phyloP scores from a whole-genome alignment of 352 stramenopile genomes.

The Globisporangium alternatum region DNA sequence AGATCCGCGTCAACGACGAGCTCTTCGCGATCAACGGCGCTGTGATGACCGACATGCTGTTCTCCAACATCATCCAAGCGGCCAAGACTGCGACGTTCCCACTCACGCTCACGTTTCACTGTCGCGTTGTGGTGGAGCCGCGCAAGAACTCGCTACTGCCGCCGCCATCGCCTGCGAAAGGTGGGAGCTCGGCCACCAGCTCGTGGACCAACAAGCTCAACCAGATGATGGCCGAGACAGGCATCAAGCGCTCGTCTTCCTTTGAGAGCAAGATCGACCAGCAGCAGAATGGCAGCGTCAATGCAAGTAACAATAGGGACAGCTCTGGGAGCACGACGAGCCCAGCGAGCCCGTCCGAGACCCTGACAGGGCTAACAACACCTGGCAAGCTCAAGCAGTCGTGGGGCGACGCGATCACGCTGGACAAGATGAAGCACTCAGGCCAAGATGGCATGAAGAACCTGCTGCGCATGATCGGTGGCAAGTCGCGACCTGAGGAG shows the following conservation, averaged over 20 bases:
- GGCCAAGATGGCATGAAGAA: conserved; percentile 71
- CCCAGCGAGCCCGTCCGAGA: conserved; percentile 14
- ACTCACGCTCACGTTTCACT: conserved; percentile 66
- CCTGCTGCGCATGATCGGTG: conserved; percentile 70
- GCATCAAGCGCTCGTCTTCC: conserved; percentile 46
- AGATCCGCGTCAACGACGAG: conserved; percentile 60
- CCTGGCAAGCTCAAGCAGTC: conserved; percentile 30
- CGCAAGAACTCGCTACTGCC: conserved; percentile 20
- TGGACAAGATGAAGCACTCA: conserved; percentile 61
- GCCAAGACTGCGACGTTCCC: conserved; percentile 65
- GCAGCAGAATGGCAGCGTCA: conserved; percentile 10
- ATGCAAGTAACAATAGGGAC: too few relatives aligned
- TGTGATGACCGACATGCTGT: conserved; percentile 54
- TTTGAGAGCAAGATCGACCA: conserved; percentile 44
- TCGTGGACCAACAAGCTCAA: conserved; percentile 51
- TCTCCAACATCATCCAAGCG: conserved; percentile 63
- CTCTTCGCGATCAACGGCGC: conserved; percentile 66
- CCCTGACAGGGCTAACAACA: conserved; percentile 21
- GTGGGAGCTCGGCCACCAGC: conserved; percentile 5
- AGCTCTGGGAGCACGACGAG: conserved; percentile 16
- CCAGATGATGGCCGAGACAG: conserved; percentile 31
- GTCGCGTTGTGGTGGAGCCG: conserved; percentile 15
- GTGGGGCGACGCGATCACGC: conserved; percentile 40
- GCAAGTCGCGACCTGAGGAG: conserved; percentile 52
- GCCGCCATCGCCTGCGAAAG: conserved; percentile 40